phyloP scores from a whole-genome alignment of 176 grass and related monocot species.

The Luzula sylvatica region DNA sequence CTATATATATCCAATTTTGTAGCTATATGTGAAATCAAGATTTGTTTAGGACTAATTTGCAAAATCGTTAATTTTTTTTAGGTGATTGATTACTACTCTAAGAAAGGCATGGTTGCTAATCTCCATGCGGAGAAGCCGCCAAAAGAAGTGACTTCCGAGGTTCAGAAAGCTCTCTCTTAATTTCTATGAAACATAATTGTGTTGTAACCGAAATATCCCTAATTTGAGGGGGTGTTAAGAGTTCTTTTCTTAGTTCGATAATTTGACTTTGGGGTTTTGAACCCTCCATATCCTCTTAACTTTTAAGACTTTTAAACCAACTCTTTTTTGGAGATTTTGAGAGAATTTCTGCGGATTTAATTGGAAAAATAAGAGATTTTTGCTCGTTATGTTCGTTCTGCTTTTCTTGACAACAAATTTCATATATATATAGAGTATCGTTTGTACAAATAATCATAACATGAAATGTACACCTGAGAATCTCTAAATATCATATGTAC shows the following conservation, averaged over 20 bases:
- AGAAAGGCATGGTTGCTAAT: conserved; percentile 59
- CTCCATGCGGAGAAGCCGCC: conserved; percentile 76
- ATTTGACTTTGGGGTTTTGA: conserved; percentile 13
- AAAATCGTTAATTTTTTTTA: conserved; percentile 18
- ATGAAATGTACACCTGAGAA: no score
- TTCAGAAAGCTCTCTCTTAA: conserved; percentile 72
- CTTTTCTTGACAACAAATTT: no score
- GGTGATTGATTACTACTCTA: conserved; percentile 86
- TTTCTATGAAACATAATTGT: conserved; percentile 12
- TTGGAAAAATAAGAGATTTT: conserved; percentile 40
- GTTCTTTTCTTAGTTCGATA: conserved; percentile 26
- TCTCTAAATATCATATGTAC: no score
- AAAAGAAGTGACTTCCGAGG: conserved; percentile 55
- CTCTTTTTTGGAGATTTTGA: conserved; percentile 10
- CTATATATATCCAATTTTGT: neutral
- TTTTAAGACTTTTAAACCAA: conserved; percentile 9
- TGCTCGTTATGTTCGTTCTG: conserved; percentile 2
- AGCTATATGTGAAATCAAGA: no score
- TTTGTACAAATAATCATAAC: no score
- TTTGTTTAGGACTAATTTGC: neutral
- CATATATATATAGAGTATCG: no score
- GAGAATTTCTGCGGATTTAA: conserved; percentile 14
- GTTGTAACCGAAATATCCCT: conserved; percentile 18
- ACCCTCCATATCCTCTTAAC: conserved; percentile 18
- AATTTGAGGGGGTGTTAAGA: conserved; percentile 9